Percentiles rank a stretch among this genome's conserved stretches.
Conservation (phyloP, 257 asterid species). For the Osmanthus fragrans region DNA sequence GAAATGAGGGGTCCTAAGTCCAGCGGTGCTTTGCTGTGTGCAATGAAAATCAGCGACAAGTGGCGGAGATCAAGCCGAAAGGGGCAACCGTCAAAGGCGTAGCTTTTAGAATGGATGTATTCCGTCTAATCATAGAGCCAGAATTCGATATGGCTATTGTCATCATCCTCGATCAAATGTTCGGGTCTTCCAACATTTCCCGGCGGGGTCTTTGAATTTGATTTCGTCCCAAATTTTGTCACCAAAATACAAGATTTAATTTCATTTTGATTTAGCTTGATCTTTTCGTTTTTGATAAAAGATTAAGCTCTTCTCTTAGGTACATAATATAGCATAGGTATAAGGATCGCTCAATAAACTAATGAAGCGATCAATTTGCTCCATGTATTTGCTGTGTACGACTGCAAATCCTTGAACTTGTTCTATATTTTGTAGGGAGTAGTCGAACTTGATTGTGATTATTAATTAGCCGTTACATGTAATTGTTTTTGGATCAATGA, state of each 20-base stretch:
- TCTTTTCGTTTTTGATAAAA: slow-evolving; percentile 33
- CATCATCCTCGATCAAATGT: slow-evolving; percentile 74
- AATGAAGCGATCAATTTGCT: neutral
- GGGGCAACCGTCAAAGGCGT: slow-evolving; percentile 56
- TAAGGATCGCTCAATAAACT: neutral
- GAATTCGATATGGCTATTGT: slow-evolving; percentile 70
- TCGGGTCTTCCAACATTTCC: slow-evolving; percentile 33
- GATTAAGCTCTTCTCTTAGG: neutral
- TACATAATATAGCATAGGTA: neutral
- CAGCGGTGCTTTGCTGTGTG: slow-evolving; percentile 55
- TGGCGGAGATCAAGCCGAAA: slow-evolving; percentile 69
- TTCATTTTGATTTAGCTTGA: neutral
- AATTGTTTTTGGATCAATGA: neutral
- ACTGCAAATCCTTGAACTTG: neutral
- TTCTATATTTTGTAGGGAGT: neutral
- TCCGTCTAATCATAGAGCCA: too few species aligned
- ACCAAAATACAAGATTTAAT: neutral
- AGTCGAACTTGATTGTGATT: neutral
- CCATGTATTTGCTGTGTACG: neutral
- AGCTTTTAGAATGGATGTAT: slow-evolving; percentile 54
- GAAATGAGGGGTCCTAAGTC: slow-evolving; percentile 48
- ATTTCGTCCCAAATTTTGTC: neutral
- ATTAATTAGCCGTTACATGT: neutral
- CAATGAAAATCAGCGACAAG: slow-evolving; percentile 46
- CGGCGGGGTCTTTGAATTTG: neutral